These are phyloP conservation scores for Simplicillium sp. DNA, from an alignment of 2,329 filamentous ascomycete genomes.

Conservation along the genomic window DNA sequence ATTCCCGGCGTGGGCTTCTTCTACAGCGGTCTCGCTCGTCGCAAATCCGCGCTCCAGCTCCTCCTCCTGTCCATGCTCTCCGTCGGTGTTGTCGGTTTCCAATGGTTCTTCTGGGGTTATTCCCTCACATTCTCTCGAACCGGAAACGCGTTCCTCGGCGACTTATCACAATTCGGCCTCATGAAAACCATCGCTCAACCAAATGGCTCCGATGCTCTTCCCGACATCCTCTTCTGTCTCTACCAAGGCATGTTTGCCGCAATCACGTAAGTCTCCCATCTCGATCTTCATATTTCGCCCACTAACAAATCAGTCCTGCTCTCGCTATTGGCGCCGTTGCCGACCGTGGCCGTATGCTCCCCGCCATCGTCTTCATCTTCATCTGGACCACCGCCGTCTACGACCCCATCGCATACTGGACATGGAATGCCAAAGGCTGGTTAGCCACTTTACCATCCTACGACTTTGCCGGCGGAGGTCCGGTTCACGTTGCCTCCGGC, in stretches of 20 bases:
- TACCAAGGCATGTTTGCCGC: constrained; percentile 86
- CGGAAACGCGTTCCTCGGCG: constrained; percentile 68
- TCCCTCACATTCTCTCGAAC: constrained; percentile 76
- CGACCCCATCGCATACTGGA: constrained; percentile 67
- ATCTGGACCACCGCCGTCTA: constrained; percentile 65
- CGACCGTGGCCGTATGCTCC: constrained; percentile 52
- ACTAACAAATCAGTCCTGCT: constrained; percentile 31
- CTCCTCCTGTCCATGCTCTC: constrained; percentile 81
- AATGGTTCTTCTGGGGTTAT: constrained; percentile 97
- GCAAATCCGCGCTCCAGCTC: constrained; percentile 80
- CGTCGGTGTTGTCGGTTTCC: constrained; percentile 70
- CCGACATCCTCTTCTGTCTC: constrained; percentile 75
- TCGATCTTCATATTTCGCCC: constrained; percentile 1
- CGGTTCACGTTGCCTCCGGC: constrained; percentile 66
- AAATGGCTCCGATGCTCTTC: constrained; percentile 61
- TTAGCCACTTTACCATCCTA: constrained; percentile 58
- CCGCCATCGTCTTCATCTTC: constrained; percentile 58
- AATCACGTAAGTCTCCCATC: constrained; percentile 59
- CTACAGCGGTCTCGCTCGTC: constrained; percentile 81
- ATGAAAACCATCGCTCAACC: constrained; percentile 67
- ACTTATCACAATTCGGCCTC: constrained; percentile 73
- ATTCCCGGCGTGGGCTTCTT: constrained; percentile 92
- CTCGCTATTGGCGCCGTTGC: constrained; percentile 51
- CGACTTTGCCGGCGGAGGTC: constrained; percentile 67
- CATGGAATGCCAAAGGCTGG: constrained; percentile 69